Evolutionary conservation across 352 stramenopile species (phyloP).

Genomic region (Phytophthora lateralis): DNA sequence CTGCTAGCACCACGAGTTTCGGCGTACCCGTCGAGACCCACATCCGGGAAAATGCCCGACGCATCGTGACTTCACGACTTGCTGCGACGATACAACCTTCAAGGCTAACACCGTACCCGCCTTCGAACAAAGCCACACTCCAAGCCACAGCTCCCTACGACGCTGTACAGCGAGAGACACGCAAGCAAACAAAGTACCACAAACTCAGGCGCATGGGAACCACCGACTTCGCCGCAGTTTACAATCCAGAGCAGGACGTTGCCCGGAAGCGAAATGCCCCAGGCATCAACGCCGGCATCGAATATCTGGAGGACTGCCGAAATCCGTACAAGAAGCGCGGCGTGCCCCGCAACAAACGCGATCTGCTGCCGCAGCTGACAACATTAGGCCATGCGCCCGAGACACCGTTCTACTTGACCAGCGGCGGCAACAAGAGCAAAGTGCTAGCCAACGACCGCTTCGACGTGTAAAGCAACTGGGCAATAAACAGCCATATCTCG

Average conservation of each 20-base stretch:
- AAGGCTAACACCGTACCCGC: conserved; percentile 55
- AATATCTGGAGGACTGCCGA: conserved; percentile 67
- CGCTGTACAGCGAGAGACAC: conserved; percentile 42
- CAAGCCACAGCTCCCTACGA: conserved; percentile 54
- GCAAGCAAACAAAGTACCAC: conserved; percentile 68
- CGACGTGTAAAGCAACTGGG: conserved; percentile 45
- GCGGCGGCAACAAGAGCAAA: conserved; percentile 71
- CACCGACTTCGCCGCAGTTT: conserved; percentile 54
- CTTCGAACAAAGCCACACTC: conserved; percentile 55
- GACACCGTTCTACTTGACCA: conserved; percentile 62
- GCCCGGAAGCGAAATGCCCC: conserved; percentile 44
- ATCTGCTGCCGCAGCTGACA: conserved; percentile 55
- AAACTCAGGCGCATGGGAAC: conserved; percentile 53
- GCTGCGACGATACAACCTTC: conserved; percentile 38
- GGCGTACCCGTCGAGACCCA: conserved; percentile 65
- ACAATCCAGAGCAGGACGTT: conserved; percentile 53
- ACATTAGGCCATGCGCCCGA: conserved; percentile 48
- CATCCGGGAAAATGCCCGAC: conserved; percentile 61
- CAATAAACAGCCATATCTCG: conserved; percentile 4
- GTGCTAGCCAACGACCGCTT: conserved; percentile 71
- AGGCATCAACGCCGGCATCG: conserved; percentile 57
- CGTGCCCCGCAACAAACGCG: conserved; percentile 49
- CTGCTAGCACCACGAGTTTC: conserved; percentile 49
- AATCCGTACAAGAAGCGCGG: conserved; percentile 77
- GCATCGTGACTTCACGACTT: conserved; percentile 41